Conservation (phyloP, 106 monocot species). For the Phalaenopsis equestris region DNA sequence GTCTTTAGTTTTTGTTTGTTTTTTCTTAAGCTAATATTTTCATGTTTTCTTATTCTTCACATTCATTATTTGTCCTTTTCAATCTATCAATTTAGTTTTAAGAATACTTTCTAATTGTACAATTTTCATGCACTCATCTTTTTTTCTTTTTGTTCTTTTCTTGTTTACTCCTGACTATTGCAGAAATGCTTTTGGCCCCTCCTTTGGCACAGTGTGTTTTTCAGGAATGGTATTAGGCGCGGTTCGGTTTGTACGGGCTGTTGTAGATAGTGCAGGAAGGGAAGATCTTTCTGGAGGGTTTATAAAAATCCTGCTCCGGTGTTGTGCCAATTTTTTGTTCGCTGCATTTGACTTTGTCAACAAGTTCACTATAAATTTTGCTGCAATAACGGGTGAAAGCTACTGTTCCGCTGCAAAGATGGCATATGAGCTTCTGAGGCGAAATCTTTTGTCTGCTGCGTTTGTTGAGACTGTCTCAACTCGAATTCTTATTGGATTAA, state of each 20-base stretch:
- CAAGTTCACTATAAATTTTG: constrained; percentile 93
- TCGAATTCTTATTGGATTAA: constrained; percentile 55
- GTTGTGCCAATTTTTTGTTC: constrained; percentile 59
- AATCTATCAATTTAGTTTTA: neutral
- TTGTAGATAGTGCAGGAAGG: constrained; percentile 61
- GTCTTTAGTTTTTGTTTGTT: neutral
- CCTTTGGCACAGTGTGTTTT: constrained; percentile 86
- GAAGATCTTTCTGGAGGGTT: constrained; percentile 39
- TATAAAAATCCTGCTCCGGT: constrained; percentile 49
- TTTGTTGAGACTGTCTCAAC: constrained; percentile 97
- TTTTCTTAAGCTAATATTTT: neutral
- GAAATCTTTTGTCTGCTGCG: constrained; percentile 89
- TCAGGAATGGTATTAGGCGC: constrained; percentile 65
- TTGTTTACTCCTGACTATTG: constrained; percentile 8
- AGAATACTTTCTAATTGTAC: neutral
- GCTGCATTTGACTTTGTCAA: constrained; percentile 79
- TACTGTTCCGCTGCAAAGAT: constrained; percentile 87
- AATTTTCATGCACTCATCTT: neutral
- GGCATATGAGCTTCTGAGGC: constrained; percentile 85
- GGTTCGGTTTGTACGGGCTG: constrained; percentile 49
- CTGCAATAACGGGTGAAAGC: constrained; percentile 87
- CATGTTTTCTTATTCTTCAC: neutral
- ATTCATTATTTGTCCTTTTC: neutral
- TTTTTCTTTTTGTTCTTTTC: neutral
- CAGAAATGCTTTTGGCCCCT: constrained; percentile 94